Evolutionary conservation across 177 flowering plant species (phyloP), one percentile per base, ranked within the genome.

Genomic region (Tripterygium wilfordii): DNA sequence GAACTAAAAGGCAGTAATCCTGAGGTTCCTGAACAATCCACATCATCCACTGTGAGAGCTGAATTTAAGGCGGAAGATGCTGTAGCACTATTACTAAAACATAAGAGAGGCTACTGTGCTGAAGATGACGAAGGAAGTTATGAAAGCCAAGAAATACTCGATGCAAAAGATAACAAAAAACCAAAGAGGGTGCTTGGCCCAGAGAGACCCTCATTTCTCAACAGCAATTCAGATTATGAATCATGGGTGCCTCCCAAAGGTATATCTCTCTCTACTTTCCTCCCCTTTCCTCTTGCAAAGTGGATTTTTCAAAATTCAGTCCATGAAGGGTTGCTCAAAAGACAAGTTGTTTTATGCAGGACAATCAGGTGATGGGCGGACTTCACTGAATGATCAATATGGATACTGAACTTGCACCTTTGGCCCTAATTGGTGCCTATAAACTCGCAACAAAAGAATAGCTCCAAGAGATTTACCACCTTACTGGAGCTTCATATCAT

Each of bases 241-340:
- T 10, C 88, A n/a, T 94, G 96, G 97, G 80, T 87, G 25, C 99
- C 97, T 45, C 99, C 99, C 13, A 61, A 87, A 82, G 99, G 99
- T 90, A 78, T 62, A 23, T 8, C 13, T 16, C 12, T 5, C 19
- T 24, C 32, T 23, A 6, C 16, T 19, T 36, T n/a, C n/a, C n/a
- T n/a, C n/a, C n/a, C n/a, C n/a, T n/a, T n/a, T n/a, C n/a, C n/a
- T n/a, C n/a, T n/a, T n/a, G n/a, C n/a, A n/a, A n/a, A n/a, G n/a
- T n/a, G n/a, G n/a, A n/a, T n/a, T n/a, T n/a, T n/a, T n/a, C n/a
- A n/a, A n/a, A n/a, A n/a, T n/a, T n/a, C n/a, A n/a, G n/a, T n/a
- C n/a, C n/a, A n/a, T n/a, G n/a, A n/a, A n/a, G n/a, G n/a, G n/a
- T n/a, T 31, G 1, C 29, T 14, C 36, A 7, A 5, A 45, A 29